Percentiles rank a stretch among this genome's conserved stretches.
Conservation (phyloP, 192 early-diverging fungal species). For the Mortierella antarctica region DNA sequence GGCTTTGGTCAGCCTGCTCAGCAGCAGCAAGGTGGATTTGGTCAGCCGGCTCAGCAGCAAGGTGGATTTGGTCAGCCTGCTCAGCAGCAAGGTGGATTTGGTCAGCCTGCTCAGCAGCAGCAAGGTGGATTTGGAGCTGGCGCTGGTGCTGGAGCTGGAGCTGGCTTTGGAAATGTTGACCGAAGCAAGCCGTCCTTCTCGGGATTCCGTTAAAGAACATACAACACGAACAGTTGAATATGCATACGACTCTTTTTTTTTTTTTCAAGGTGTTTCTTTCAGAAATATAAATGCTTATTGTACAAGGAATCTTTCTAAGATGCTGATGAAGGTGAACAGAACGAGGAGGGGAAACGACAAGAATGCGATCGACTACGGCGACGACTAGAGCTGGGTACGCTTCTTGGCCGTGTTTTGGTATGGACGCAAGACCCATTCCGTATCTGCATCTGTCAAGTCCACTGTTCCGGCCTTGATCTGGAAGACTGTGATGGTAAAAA, state of each 20-base stretch:
- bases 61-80: neutral
- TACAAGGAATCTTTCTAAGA: too few species aligned
- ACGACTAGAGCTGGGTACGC: constrained; percentile 71
- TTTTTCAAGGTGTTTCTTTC: neutral
- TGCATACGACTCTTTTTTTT: too few species aligned
- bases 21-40: neutral
- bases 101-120: neutral
- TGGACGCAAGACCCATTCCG: constrained; percentile 95
- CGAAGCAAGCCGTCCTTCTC: constrained; percentile 15
- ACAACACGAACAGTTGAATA: too few species aligned
- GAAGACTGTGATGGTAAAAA: constrained; percentile 68
- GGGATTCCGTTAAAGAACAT: constrained; percentile 7
- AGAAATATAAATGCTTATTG: neutral
- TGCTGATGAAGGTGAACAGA: too few species aligned
- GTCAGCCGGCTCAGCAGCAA: neutral
- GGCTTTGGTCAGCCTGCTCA: neutral
- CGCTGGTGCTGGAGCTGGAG: neutral
- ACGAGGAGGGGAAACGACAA: too few species aligned
- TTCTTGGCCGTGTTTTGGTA: constrained; percentile 91
- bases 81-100: constrained; percentile 1
- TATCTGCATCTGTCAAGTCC: constrained; percentile 94
- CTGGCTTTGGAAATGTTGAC: constrained; percentile 6
- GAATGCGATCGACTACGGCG: too few species aligned
- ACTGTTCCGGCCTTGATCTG: constrained; percentile 97
- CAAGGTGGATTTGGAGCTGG: constrained; percentile 14